These are phyloP conservation scores for Neurospora sp. DNA, from an alignment of 495 filamentous ascomycete genomes.

Conservation along the genomic window DNA sequence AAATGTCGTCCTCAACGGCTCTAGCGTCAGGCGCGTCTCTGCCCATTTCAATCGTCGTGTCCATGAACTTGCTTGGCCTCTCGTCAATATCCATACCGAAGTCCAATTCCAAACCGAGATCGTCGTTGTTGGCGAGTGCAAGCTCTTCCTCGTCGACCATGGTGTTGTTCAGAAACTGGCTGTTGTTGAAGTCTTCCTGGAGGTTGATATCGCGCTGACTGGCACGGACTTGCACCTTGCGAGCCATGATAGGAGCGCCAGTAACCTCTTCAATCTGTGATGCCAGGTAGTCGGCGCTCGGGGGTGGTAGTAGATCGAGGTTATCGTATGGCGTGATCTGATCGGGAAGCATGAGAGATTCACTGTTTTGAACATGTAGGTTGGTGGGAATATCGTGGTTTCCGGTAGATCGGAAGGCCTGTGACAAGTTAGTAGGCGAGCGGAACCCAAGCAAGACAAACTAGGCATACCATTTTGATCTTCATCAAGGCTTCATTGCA, in stretches of 20 bases:
- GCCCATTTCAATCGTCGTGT: conserved; percentile 73
- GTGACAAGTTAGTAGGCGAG: conserved; percentile 22
- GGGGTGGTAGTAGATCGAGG: conserved; percentile 51
- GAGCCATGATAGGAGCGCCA: conserved; percentile 38
- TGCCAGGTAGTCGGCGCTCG: conserved; percentile 64
- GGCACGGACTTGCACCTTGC: conserved; percentile 34
- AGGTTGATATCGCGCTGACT: conserved; percentile 56
- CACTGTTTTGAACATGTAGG: conserved; percentile 49
- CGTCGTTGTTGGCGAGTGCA: conserved; percentile 42
- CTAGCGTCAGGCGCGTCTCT: conserved; percentile 63
- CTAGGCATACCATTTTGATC: conserved; percentile 76
- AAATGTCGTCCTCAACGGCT: conserved; percentile 59
- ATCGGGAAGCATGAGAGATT: conserved; percentile 72
- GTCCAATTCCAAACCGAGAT: conserved; percentile 48
- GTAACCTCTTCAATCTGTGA: conserved; percentile 51
- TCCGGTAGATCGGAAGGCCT: conserved; percentile 70
- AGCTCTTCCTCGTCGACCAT: conserved; percentile 45
- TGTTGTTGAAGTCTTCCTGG: conserved; percentile 48
- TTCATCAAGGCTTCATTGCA: conserved; percentile 95
- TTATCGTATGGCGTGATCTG: conserved; percentile 82
- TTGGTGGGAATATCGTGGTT: conserved; percentile 72
- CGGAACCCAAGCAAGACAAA: background rate
- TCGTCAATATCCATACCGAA: conserved; percentile 47
- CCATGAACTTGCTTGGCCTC: conserved; percentile 27
- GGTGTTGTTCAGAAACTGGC: conserved; percentile 58